phyloP scores from a whole-genome alignment of 345 rosid species.

The Populus ilicifolia region DNA sequence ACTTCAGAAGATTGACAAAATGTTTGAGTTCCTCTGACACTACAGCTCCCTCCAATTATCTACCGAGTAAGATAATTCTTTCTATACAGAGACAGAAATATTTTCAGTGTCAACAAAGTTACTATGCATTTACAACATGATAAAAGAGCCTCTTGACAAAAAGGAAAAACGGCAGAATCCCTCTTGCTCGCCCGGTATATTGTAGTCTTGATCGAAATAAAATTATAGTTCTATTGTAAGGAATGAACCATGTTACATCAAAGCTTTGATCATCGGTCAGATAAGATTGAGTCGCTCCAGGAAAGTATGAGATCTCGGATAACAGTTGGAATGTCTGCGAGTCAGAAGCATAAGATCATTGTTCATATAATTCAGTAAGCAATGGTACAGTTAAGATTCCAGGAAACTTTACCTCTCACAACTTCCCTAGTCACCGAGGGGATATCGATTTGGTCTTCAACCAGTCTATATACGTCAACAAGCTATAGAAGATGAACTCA shows the following conservation, averaged over 20 bases:
- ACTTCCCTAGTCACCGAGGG: conserved; percentile 72
- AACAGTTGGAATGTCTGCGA: conserved; percentile 74
- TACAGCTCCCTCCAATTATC: neutral
- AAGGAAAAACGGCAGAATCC: neutral
- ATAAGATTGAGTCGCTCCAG: conserved; percentile 74
- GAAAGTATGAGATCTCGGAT: conserved; percentile 69
- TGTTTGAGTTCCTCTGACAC: neutral
- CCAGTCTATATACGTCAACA: conserved; percentile 78
- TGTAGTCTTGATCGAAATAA: neutral
- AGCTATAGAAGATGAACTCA: conserved; percentile 46
- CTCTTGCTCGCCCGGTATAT: neutral
- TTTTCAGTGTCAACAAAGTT: neutral
- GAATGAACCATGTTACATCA: neutral
- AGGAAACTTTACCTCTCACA: conserved; percentile 50
- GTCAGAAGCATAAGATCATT: neutral
- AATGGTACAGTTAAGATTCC: neutral
- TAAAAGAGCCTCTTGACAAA: neutral
- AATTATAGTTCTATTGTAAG: neutral
- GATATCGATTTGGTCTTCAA: conserved; percentile 72
- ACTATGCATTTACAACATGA: conserved; percentile 6
- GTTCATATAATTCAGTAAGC: neutral
- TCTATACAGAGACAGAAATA: neutral
- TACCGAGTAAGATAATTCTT: neutral
- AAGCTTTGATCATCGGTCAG: conserved; percentile 42
- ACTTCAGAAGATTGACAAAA: neutral